phyloP scores from a whole-genome alignment of 2,329 filamentous ascomycete species.

The Penicillium fuscoglaucum region DNA sequence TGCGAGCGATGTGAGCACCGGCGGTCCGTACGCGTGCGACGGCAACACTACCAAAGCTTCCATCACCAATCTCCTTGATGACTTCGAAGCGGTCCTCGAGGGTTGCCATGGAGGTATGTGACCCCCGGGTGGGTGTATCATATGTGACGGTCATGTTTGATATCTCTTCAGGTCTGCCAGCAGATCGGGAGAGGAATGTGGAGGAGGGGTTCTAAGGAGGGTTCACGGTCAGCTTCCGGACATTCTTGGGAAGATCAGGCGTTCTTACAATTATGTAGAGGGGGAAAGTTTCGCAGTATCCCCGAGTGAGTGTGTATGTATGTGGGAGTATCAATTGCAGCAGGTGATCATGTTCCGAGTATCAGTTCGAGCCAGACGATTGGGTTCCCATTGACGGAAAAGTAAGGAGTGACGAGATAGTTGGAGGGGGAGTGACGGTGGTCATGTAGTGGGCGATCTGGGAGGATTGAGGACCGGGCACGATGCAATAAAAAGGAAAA shows the following conservation, averaged over 20 bases:
- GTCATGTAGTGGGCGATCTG: constrained; percentile 27
- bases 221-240: constrained; percentile 11
- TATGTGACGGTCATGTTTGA: constrained; percentile 73
- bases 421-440: constrained; percentile 29
- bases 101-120: constrained; percentile 52
- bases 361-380: constrained; percentile 23
- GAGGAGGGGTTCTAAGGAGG: constrained; percentile 1
- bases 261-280: constrained; percentile 20
- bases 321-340: constrained; percentile 26
- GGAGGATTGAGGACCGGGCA: constrained; percentile 28
- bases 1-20: constrained; percentile 81
- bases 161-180: constrained; percentile 41
- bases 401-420: constrained; percentile 28
- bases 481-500: constrained; percentile 30
- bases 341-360: constrained; percentile 35
- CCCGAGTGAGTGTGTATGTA: constrained; percentile 17
- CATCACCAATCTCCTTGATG: constrained; percentile 97
- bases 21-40: constrained; percentile 88
- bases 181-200: constrained; percentile 36
- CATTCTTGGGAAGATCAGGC: neutral
- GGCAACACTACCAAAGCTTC: constrained; percentile 94
- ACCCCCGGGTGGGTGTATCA: constrained; percentile 69
- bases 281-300: constrained; percentile 9
- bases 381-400: constrained; percentile 29
- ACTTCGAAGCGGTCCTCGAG: constrained; percentile 96